Base-by-base conservation (phyloP, 225 moss, liverwort and hornwort species). In the Asterella californica region DNA sequence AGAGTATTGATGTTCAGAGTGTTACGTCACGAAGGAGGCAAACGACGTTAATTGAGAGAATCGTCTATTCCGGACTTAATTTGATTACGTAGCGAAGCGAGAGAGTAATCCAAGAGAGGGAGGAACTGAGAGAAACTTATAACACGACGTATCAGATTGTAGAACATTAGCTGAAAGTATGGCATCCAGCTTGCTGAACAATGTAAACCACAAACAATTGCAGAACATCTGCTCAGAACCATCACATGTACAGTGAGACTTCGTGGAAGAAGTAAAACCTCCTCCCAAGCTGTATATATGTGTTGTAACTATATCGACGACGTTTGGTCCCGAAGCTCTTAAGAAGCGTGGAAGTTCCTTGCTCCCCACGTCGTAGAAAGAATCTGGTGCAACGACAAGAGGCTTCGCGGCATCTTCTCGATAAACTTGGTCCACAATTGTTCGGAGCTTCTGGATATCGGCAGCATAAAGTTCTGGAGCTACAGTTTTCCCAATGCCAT, bases 231-330 rank as follows among this genome's bases (percentile, higher is more conserved):
- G 25, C 29, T 62, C 60, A 60, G 7, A 9, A 62, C n/a, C 29
- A 29, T 62, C 19, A 54, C 74, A 75, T 19, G 11, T 6, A n/a
- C 42, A 42, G 42, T 7, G 7, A 2, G 42, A 57, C 2, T 5
- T 22, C 32, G 25, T 48, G 46, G 53, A 38, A 75, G 47, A 65
- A 45, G 22, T 24, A 17, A 61, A 36, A 96, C 96, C 96, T 91
- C 94, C 87, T 33, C 96, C 96, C 63, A 96, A 91, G 84, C 94
- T 93, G 77, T 96, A 96, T 55, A 93, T 85, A 81, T 97, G 96
- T 29, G 94, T 87, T 47, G 94, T 97, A 25, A 94, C 84, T 36
- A 88, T 91, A 76, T 97, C 91, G 64, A 94, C 83, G 29, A 93
- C 87, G 68, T 89, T 87, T 38, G 87, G 84, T 54, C 91, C 94